Evolutionary conservation across 164 flowering plant genomes (phyloP), one percentile per base, ranked within the genome.

Genomic region (Aristolochia fimbriata): DNA sequence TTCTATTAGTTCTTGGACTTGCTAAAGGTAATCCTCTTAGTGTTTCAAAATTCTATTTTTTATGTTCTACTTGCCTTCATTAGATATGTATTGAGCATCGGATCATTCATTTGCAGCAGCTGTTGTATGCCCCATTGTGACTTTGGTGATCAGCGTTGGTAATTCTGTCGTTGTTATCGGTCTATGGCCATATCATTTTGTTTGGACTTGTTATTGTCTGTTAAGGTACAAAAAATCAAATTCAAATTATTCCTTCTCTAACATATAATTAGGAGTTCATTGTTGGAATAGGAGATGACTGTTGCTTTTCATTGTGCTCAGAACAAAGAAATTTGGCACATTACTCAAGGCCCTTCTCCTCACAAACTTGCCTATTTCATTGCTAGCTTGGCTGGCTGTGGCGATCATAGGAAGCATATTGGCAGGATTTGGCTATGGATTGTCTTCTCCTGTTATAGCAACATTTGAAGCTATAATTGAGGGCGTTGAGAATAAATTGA

Each of bases 191-290:
- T 20, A 49, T 19, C 69, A 72, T 58, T 51, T 58, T 13, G 5
- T 65, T 55, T 72, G 75, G 72, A 68, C 75, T 54, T 64, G 54
- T 47, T 68, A 72, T 48, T 72, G 75, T 65, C 54, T 72, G 51
- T 69, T 58, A 22, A 67, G 51, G 74, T 71, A 64, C 51, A 62
- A 22, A n/a, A n/a, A n/a, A n/a, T n/a, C n/a, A n/a, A n/a, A n/a
- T n/a, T n/a, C n/a, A n/a, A 22, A 48, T 48, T 48, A 3, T 61
- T 21, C 43, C 46, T 6, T 31, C 7, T 31, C 37, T 7, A 31
- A 31, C 37, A 4, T 46, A 1, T 4, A 47, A 0, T 46, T 24
- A 2, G 11, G 12, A 25, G 45, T 59, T 47, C 1, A 24, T 23
- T 1, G 17, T 48, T 60, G 8, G 5, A 27, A 4, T 49, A 15